Conservation (phyloP, 495 filamentous ascomycete genomes). For the Penicillium herquei region DNA sequence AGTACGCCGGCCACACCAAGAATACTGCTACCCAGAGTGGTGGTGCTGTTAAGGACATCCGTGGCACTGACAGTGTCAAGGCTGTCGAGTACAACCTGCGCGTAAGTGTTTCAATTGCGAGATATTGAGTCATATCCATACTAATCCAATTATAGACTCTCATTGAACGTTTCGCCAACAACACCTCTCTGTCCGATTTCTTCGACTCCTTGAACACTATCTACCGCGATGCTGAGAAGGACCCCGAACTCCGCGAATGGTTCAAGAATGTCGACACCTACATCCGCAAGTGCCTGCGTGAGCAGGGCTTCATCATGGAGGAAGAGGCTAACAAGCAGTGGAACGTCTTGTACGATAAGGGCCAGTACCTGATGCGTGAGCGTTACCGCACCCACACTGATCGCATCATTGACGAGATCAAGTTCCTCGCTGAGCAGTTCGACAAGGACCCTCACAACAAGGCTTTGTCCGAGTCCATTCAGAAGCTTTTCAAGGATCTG, state of each 20-base stretch:
- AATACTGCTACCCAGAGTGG: slow-evolving; percentile 59
- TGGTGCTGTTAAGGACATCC: slow-evolving; percentile 67
- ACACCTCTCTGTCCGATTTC: slow-evolving; percentile 82
- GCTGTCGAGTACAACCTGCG: slow-evolving; percentile 78
- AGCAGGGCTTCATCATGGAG: slow-evolving; percentile 88
- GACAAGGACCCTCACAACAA: slow-evolving; percentile 84
- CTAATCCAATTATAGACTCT: slow-evolving; percentile 45
- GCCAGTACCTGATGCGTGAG: slow-evolving; percentile 82
- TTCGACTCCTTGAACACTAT: slow-evolving; percentile 83
- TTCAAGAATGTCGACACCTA: slow-evolving; percentile 77
- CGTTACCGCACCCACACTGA: slow-evolving; percentile 87
- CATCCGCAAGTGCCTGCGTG: slow-evolving; percentile 74
- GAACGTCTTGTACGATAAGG: slow-evolving; percentile 80
- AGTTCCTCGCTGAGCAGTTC: slow-evolving; percentile 86
- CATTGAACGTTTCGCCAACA: slow-evolving; percentile 94
- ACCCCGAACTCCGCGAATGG: slow-evolving; percentile 86
- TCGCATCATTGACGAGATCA: slow-evolving; percentile 82
- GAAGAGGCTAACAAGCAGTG: slow-evolving; percentile 80
- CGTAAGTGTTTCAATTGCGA: slow-evolving; percentile 7
- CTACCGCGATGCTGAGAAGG: slow-evolving; percentile 86
- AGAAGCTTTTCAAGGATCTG: slow-evolving; percentile 85
- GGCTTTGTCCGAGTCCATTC: slow-evolving; percentile 67
- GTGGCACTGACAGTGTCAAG: slow-evolving; percentile 56
- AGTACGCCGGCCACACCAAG: slow-evolving; percentile 76
- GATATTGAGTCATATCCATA: background rate